phyloP scores from a whole-genome alignment of 495 filamentous ascomycete genomes.

The Talaromyces liani region DNA sequence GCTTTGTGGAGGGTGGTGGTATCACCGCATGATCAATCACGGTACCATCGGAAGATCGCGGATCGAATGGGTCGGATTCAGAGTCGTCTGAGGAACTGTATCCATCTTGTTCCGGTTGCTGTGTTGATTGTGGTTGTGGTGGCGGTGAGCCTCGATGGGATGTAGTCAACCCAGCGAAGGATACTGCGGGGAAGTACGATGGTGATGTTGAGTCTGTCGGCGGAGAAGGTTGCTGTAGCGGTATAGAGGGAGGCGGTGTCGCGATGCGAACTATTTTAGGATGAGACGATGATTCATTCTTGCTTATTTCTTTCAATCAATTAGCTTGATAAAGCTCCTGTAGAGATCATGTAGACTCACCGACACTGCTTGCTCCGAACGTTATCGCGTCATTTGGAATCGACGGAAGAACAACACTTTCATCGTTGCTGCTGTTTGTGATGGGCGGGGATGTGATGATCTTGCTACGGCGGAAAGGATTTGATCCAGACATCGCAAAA shows the following conservation, averaged over 20 bases:
- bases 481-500: constrained; percentile 46
- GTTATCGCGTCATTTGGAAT: constrained; percentile 11
- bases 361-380: not conserved
- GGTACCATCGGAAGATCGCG: constrained; percentile 5
- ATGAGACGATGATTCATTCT: not conserved
- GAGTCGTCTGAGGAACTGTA: constrained; percentile 11
- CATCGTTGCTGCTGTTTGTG: constrained; percentile 2
- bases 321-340: not conserved
- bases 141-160: constrained; percentile 2
- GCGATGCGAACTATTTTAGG: constrained; percentile 11
- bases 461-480: constrained; percentile 48
- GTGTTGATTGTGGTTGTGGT: not conserved
- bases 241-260: not conserved
- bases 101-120: constrained; percentile 2
- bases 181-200: constrained; percentile 9
- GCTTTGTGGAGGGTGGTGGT: not conserved
- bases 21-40: not conserved
- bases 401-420: constrained; percentile 25
- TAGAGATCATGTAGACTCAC: not conserved
- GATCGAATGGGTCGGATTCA: constrained; percentile 12
- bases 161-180: not conserved
- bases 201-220: not conserved
- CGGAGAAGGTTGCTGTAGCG: constrained; percentile 1
- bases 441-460: constrained; percentile 3
- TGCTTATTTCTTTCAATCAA: not conserved